phyloP scores from a whole-genome alignment of 129 eudicot genomes.

The Chrysanthemum lavandulifolium region DNA sequence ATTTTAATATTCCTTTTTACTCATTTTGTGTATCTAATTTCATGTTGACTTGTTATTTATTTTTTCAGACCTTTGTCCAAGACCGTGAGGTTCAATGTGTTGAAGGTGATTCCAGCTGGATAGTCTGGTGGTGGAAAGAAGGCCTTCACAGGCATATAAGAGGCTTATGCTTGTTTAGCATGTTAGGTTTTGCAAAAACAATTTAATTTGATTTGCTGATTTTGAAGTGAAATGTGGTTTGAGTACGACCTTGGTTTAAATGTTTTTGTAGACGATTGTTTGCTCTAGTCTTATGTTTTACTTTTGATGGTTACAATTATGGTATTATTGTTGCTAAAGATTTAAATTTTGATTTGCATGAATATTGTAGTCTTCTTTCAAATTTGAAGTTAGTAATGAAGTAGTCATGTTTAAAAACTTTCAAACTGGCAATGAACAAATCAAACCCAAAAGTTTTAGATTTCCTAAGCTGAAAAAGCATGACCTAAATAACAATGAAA shows the following conservation, averaged over 20 bases:
- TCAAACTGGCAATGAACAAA: too few relatives aligned
- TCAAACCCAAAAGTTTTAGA: too few relatives aligned
- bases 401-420: too few relatives aligned
- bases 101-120: slow-evolving; percentile 66
- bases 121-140: slow-evolving; percentile 57
- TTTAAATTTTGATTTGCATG: slow-evolving; percentile 17
- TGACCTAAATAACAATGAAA: too few relatives aligned
- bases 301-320: slow-evolving; percentile 1
- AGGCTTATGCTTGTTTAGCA: slow-evolving; percentile 1
- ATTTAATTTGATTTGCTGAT: slow-evolving; percentile 10
- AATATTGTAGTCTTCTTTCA: neutral
- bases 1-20: too few relatives aligned
- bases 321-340: neutral
- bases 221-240: slow-evolving; percentile 16
- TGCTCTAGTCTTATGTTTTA: slow-evolving; percentile 5
- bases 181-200: slow-evolving; percentile 15
- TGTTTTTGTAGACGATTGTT: slow-evolving; percentile 14
- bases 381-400: neutral
- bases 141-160: slow-evolving; percentile 53
- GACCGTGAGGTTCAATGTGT: slow-evolving; percentile 59
- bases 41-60: neutral
- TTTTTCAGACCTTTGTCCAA: slow-evolving; percentile 50
- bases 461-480: too few relatives aligned
- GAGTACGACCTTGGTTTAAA: slow-evolving; percentile 9
- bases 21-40: neutral